Evolutionary conservation across 2,329 filamentous ascomycete species (phyloP), one percentile per base, ranked within the genome.

Genomic region (Pyricularia grisea): DNA sequence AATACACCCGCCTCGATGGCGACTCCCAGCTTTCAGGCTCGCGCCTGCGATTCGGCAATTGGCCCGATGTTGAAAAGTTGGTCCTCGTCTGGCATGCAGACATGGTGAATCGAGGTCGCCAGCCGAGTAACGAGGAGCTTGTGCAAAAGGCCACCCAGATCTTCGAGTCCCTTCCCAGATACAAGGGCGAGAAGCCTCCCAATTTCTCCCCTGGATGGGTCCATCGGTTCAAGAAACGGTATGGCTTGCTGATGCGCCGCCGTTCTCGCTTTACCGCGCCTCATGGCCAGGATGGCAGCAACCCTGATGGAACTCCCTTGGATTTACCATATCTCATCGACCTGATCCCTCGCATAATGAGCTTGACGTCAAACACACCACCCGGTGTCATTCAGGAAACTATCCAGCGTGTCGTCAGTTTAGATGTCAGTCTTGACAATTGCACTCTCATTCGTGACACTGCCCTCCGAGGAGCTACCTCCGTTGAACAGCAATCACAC

Each of bases 161-260:
- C 72, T 88, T 88, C 75, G 78, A 78, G 63, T 83, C 86, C 73
- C 79, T 88, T 31, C 85, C 86, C 20, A 84, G 85, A 23, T 88
- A 88, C 76, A 87, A 85, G 74, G 86, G 86, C 72, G 85, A 88
- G 75, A 77, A 77, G n/a, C 79, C 86, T 1, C 86, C 86, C 65
- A 86, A 88, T 75, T 88, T 88, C 75, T 88, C 85, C 0, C 86
- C 86, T 0, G 86, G 86, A 60, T 88, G 86, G 86, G 88, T 88
- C 70, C 86, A 88, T 73, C 82, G 86, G 50, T 88, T 88, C 78
- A 88, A 88, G 78, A 88, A 88, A 75, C 82, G 86, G 12, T 88
- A 88, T 70, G 85, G 86, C 0, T 79, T 88, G 20, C 78, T 88
- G 23, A 82, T 88, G 65, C 76, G 85, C 50, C 83, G 86, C 67